Base-by-base conservation (phyloP, 1,284 basidiomycete genomes). In the Ustilago nuda region DNA sequence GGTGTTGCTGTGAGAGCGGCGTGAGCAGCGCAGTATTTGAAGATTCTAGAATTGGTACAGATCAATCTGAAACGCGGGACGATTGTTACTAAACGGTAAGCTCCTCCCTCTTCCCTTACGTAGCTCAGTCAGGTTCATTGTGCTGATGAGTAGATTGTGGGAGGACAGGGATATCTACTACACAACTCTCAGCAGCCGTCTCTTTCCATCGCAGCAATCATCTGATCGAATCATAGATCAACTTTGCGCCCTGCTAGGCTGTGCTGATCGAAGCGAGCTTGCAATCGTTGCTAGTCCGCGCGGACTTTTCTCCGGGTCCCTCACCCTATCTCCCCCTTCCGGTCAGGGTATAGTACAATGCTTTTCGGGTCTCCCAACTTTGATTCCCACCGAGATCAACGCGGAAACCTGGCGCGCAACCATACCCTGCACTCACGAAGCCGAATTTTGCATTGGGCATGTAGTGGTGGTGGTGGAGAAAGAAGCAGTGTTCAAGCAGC, bases 401-500 rank as follows among this genome's bases (percentile, higher is more conserved):
- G n/a, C 35, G 4, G 32, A 13, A 4, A 12, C 15, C 4, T 72
- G 64, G 56, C 23, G 39, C 2, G 58, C 75, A 4, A 32, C 23
- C 9, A n/a, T 65, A 17, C n/a, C 2, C 17, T 62, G 60, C 43
- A n/a, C 6, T 12, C 19, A 19, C 2, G 6, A 43, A 23, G 23
- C 12, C 15, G 12, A 8, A 32, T 23, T 11, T 17, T 61, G 50
- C 6, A 19, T n/a, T 1, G 73, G 56, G 3, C 50, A 61, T 7
- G 63, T 76, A 30, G 61, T 81, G n/a, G 48, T 84, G 8, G 55
- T 84, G 2, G 82, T 84, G 4, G 82, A 84, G 64, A 84, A 84
- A 41, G 80, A 83, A 37, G 79, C 81, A 0, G 69, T 72, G 19
- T 81, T 81, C 55, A 66, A 77, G 39, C 30, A 41, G 4, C 51